These are phyloP conservation scores for Fraxinus anomala DNA, from an alignment of 257 asterid genomes.

Conservation along the genomic window DNA sequence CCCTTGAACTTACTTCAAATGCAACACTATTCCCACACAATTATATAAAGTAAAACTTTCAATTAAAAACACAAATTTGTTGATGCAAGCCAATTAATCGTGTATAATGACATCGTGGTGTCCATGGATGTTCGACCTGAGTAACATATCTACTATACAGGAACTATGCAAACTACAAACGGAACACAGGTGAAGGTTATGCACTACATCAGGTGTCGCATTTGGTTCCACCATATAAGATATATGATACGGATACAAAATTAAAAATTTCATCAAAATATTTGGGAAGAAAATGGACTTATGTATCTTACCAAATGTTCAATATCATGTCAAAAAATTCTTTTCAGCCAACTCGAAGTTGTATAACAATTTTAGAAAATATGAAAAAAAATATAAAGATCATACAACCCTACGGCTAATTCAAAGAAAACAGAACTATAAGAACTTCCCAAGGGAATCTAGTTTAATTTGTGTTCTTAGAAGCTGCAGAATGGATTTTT, in stretches of 20 bases:
- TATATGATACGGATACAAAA: neutral
- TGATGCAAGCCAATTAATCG: too few relatives aligned
- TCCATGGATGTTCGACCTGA: too few relatives aligned
- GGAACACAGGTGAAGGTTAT: neutral
- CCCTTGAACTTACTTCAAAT: too few relatives aligned
- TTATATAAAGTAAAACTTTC: too few relatives aligned
- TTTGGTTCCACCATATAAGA: neutral
- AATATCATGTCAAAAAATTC: neutral
- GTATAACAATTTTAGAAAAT: neutral
- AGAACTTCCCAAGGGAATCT: constrained; percentile 14
- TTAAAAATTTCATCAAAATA: neutral
- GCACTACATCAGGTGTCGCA: neutral
- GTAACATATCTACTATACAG: neutral
- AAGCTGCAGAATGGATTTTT: neutral
- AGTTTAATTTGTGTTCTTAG: constrained; percentile 16
- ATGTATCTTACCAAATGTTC: neutral
- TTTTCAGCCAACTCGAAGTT: neutral
- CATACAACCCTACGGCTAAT: neutral
- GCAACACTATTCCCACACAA: too few relatives aligned
- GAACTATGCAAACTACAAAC: neutral
- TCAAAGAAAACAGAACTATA: neutral
- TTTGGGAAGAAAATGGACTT: neutral
- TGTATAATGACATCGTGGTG: too few relatives aligned
- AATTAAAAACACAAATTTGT: too few relatives aligned
- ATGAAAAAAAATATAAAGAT: neutral